Base-by-base conservation (phyloP, 805 yeast species). In the Candida oleophila region DNA sequence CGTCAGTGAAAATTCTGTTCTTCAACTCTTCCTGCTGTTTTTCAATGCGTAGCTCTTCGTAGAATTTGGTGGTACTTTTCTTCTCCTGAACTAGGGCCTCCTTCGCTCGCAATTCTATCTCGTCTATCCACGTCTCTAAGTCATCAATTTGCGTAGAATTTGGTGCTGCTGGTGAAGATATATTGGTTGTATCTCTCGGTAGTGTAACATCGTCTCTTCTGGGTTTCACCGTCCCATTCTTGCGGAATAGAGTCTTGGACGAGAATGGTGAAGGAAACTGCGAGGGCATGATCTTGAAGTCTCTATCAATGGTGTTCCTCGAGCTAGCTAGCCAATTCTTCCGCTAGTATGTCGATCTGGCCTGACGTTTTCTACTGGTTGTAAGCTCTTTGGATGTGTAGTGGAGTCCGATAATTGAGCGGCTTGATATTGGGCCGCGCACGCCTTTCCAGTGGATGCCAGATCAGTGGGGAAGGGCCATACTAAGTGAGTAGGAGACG, bases 41-140 rank as follows among this genome's bases (percentile, higher is more conserved):
- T 28, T 46, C 40, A 16, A 44, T 32, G 18, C 34, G 28, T 3
- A 52, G 33, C 9, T 46, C 44, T 12, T 53, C 44, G 3, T 48
- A 42, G 19, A 64, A 52, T 3, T 42, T 39, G 9, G 48, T 38
- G 5, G 51, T 30, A 33, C 61, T 61, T 4, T 49, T 40, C 9
- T 52, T 25, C 43, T 66, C 66, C 3, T 40, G 41, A 15, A 48
- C 40, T 16, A 63, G 37, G 2, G 64, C 51, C 4, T 38, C 28
- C 30, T 55, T 50, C 30, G 56, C 49, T 35, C 69, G 49, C 2
- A 37, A n/a, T 30, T 64, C 60, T 32, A 66, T 51, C 25, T 49
- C 49, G 41, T 61, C 65, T 14, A 68, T 66, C 73, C 73, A 68
- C 19, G 51, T 44, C 5, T 66, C 51, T 20, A 68, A 32, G 14